Evolutionary conservation across 768 basidiomycete genomes (phyloP), one percentile per base, ranked within the genome.

Genomic region (Mrakia hoshinonis): DNA sequence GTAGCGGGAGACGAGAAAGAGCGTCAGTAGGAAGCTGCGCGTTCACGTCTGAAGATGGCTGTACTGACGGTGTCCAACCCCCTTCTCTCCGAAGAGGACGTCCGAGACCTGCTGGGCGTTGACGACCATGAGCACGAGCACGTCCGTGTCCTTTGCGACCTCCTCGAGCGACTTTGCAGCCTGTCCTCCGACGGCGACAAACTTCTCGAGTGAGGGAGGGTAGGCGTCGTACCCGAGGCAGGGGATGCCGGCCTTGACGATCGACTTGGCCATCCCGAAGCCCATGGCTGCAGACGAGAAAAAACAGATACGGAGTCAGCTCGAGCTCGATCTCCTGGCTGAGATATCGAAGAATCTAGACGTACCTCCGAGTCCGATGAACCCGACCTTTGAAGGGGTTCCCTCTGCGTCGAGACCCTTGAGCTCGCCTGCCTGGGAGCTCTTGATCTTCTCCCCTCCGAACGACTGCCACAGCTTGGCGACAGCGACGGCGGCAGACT

Each of bases 311-410:
- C 0, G 24, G 12, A 38, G 38, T 67, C 26, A 49, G 34, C 1
- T 22, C 24, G 18, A 47, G 62, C 13, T 15, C 46, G 2, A 20
- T 4, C n/a, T 38, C 1, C 3, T 34, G 48, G 38, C 1, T 6
- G 1, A 10, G 11, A 24, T 31, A 22, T 22, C 11, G 24, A 51
- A 46, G 39, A 48, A 61, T 10, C 6, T 9, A 36, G 31, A 47
- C 67, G 15, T 12, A 68, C 67, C 67, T 47, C 76, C 78, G 22
- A 77, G 72, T 48, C 78, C 78, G 4, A 79, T 69, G 43, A 77
- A 74, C 4, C 77, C 65, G 15, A 79, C 77, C 58, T 75, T 75
- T 36, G 65, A 46, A 3, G 73, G 73, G 9, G 67, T 36, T 0
- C 31, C 67, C 46, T 47, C 24, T 20, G 54, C 68, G 52, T 58